Evolutionary conservation across 495 filamentous ascomycete genomes (phyloP), one percentile per base, ranked within the genome.

Genomic region (Durotheca rogersii): DNA sequence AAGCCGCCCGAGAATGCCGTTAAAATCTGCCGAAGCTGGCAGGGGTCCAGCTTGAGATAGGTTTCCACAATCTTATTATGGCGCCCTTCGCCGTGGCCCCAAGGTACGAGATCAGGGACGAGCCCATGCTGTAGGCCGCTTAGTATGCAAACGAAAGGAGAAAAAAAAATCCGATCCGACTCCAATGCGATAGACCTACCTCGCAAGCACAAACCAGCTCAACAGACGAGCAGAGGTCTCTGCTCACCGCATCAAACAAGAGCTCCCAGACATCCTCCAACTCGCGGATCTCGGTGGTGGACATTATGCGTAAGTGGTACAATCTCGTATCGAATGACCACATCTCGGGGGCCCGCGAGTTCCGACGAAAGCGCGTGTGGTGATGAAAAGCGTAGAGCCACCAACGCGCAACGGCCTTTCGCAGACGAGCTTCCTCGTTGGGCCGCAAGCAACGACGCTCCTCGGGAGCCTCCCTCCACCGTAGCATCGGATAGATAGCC

Each of bases 351-450:
- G 40, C 39, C 4, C 47, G 34, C 7, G 6, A 10, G 18, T 47
- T 38, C 11, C 58, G 58, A 21, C 33, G 23, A n/a, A 20, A 17
- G 50, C 54, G 44, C 19, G 60, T 62, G 41, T 69, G 70, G 32
- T 73, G 71, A 12, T 67, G 53, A 18, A 58, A 53, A 15, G 63
- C 67, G 61, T 58, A 78, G 9, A 83, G 70, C 87, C 87, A 89
- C 64, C 87, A 76, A 1, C 80, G 74, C 58, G 87, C 90, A 45
- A 90, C 61, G 1, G 82, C 86, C 32, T 76, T 75, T 4, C 87
- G 80, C n/a, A 90, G 50, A 4, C 78, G 74, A 17, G 71, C 68
- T 14, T 77, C 72, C 62, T 90, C 88, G 9, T 72, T 47, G 1
- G 51, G 38, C 0, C 62, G 76, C 7, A 92, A 72, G 3, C 80